A percentile compares a stretch with the other conserved stretches of the same genome.
Conservation (phyloP, 2,329 filamentous ascomycete genomes). For the Metarhizium anisopliae region DNA sequence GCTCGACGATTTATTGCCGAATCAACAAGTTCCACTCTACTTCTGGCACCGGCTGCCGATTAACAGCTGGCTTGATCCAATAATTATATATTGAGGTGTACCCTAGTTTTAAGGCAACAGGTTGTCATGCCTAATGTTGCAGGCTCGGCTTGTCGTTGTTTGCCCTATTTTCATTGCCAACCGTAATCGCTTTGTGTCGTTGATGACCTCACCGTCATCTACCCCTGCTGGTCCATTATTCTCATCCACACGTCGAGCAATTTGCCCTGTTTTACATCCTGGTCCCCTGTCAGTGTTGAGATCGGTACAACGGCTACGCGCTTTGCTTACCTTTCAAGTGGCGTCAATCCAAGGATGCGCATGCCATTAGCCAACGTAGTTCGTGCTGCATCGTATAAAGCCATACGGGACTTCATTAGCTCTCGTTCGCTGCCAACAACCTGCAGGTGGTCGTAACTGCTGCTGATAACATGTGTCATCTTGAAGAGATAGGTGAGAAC, state of each 20-base stretch:
- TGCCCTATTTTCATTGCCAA: not conserved
- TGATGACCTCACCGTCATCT: not conserved
- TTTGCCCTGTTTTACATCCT: constrained; percentile 3
- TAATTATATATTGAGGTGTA: not conserved
- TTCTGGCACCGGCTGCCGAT: not conserved
- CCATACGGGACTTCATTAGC: constrained; percentile 42
- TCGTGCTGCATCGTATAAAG: constrained; percentile 64
- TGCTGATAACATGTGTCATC: constrained; percentile 74
- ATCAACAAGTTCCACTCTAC: not conserved
- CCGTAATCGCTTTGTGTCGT: not conserved
- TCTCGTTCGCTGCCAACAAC: constrained; percentile 72
- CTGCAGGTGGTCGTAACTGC: constrained; percentile 72
- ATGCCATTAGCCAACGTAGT: constrained; percentile 77
- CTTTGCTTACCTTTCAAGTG: constrained; percentile 49
- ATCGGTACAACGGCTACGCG: not conserved
- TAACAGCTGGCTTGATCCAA: not conserved
- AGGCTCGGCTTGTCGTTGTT: not conserved
- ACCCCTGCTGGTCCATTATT: not conserved
- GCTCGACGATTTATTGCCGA: no score
- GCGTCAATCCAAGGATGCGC: constrained; percentile 67
- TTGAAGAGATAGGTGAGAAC: constrained; percentile 62
- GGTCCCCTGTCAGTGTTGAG: not conserved
- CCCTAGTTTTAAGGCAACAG: not conserved
- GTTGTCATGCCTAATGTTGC: not conserved
- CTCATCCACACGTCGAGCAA: no score